Base-by-base conservation (phyloP, 768 basidiomycete species). In the Macrolepiota fuliginosa region DNA sequence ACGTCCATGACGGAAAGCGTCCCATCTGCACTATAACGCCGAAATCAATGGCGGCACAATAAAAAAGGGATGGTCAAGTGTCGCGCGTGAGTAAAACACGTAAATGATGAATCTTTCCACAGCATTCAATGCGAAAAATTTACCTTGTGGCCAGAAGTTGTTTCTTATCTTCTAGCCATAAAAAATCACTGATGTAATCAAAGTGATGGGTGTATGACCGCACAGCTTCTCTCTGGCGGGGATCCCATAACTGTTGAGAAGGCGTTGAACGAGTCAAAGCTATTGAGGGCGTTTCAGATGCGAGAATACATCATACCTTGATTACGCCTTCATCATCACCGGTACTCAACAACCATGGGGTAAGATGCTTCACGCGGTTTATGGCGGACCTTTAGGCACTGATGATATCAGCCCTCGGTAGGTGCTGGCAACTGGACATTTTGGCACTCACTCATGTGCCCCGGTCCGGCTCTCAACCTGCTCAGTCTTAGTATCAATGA, bases 251-350 rank as follows among this genome's bases (percentile, higher is more conserved):
- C 95, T 97, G 66, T 46, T 50, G 57, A 52, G 53, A 53, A 32
- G 35, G n/a, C 19, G 7, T 57, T 9, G 17, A 47, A 54, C 13
- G 47, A 60, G 24, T 46, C 29, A 51, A n/a, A 56, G 32, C 50
- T 39, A n/a, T 62, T 51, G 25, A 7, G 36, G 53, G 19, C 51
- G 56, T 40, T 49, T 62, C 36, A 47, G 35, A 12, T 40, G 54
- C 37, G 13, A 19, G 56, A 47, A 60, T 35, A 27, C 22, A 51
- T 51, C 78, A 54, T 54, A 92, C 94, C 83, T 96, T 96, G 72
- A 98, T 87, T 24, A 94, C 86, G 36, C 96, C 96, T 57, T 96
- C 94, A 70, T 98, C 96, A 71, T 97, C 96, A 17, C 96, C 96
- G 6, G 92, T 94, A 19, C 86, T 85, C 15, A 96, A 72, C 59